phyloP scores from a whole-genome alignment of 176 grass and related monocot species.

The Canna indica region DNA sequence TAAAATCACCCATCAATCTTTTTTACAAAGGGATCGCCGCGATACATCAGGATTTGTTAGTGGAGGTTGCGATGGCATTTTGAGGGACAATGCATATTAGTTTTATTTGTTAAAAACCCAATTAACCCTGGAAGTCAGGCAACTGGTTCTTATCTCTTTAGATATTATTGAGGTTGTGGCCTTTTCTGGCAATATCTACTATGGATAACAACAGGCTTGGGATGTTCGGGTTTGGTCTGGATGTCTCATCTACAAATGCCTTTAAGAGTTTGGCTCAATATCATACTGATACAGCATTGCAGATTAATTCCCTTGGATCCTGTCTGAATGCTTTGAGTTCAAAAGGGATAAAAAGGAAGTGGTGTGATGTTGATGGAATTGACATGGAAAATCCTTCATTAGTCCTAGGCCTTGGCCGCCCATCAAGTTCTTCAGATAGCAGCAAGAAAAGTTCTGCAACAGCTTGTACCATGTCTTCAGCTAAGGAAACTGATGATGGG shows the following conservation, averaged over 20 bases:
- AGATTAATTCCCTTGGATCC: neutral
- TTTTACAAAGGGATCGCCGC: neutral
- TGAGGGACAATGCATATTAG: neutral
- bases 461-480: slow-evolving; percentile 16
- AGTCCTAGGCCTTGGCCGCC: neutral
- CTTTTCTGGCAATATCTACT: neutral
- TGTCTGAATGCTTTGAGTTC: neutral
- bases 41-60: slow-evolving; percentile 93
- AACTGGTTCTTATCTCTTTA: neutral
- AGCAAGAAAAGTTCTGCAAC: slow-evolving; percentile 15
- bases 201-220: slow-evolving; percentile 18
- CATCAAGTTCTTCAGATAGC: slow-evolving; percentile 19
- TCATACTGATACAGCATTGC: slow-evolving; percentile 8
- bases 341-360: slow-evolving; percentile 19
- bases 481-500: slow-evolving; percentile 9
- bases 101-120: neutral
- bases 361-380: slow-evolving; percentile 10
- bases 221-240: neutral
- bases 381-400: neutral
- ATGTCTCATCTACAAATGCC: neutral
- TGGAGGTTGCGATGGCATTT: slow-evolving; percentile 34
- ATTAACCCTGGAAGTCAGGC: slow-evolving; percentile 1
- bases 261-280: neutral
- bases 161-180: neutral
- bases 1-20: neutral